These are phyloP conservation scores for Vanderwaltozyma polyspora DNA, from an alignment of 805 yeast genomes.

Conservation along the genomic window DNA sequence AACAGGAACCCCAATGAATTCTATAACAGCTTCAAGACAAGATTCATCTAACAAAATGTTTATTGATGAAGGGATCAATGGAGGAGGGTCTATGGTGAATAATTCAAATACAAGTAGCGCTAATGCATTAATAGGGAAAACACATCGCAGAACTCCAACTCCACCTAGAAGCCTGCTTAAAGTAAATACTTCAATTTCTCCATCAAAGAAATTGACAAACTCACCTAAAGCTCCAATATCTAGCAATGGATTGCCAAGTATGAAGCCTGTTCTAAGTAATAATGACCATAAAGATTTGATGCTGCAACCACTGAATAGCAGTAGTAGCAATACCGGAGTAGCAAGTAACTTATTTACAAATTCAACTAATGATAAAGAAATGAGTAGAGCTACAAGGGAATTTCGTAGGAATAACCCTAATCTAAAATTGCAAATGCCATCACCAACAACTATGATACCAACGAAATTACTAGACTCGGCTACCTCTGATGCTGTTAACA, in stretches of 20 bases:
- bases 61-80: not conserved
- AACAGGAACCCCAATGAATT: conserved; percentile 4
- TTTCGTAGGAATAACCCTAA: conserved; percentile 41
- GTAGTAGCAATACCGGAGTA: too few relatives aligned
- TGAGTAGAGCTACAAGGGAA: conserved; percentile 23
- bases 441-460: conserved; percentile 40
- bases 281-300: not conserved
- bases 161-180: conserved; percentile 33
- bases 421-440: conserved; percentile 63
- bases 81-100: not conserved
- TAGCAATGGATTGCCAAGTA: conserved; percentile 4
- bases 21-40: not conserved
- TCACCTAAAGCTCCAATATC: conserved; percentile 5
- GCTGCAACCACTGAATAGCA: too few relatives aligned
- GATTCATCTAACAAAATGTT: not conserved
- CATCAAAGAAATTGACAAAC: conserved; percentile 6
- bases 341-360: too few relatives aligned
- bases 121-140: not conserved
- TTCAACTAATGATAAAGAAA: conserved; percentile 9
- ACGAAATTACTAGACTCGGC: conserved; percentile 18
- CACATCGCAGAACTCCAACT: conserved; percentile 33
- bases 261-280: conserved; percentile 4
- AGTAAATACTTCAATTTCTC: conserved; percentile 7
- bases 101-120: not conserved
- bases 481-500: not conserved